Evolutionary conservation across 208 protist species (phyloP).

Genomic region (Porcisia hertigi): DNA sequence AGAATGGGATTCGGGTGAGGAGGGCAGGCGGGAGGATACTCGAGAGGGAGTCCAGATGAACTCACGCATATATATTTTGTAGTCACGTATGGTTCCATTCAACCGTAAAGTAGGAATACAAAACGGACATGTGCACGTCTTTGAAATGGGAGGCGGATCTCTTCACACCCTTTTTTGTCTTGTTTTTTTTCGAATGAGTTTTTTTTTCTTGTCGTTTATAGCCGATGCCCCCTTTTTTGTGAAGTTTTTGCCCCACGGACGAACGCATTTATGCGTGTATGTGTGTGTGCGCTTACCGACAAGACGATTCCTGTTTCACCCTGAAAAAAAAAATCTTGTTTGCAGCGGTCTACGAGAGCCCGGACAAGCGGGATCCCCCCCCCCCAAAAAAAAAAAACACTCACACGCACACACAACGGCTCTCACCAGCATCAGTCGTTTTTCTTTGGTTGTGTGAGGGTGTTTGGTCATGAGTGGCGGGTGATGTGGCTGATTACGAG

Average conservation of each 20-base stretch:
- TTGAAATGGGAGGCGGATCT: too few relatives aligned
- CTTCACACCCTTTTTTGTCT: slow-evolving; percentile 3
- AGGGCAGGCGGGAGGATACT: too few relatives aligned
- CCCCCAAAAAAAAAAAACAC: too few relatives aligned
- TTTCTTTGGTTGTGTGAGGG: neutral
- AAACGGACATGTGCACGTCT: too few relatives aligned
- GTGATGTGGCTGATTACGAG: too few relatives aligned
- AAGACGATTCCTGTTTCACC: neutral
- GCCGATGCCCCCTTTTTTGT: neutral
- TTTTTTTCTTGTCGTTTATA: neutral
- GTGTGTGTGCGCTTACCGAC: neutral
- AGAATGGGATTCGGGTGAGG: too few relatives aligned
- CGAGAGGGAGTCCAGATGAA: too few relatives aligned
- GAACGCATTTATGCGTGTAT: too few relatives aligned
- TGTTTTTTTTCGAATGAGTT: slow-evolving; percentile 11
- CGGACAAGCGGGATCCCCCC: neutral
- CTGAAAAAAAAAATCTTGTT: neutral
- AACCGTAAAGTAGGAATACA: too few relatives aligned
- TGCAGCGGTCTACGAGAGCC: neutral
- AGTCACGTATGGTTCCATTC: too few relatives aligned
- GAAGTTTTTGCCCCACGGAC: neutral
- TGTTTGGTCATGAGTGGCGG: neutral
- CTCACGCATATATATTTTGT: too few relatives aligned
- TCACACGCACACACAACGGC: neutral
- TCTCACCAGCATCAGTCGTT: too few relatives aligned